Conservation (phyloP, 768 basidiomycete genomes). For the Leccinum boreale region DNA sequence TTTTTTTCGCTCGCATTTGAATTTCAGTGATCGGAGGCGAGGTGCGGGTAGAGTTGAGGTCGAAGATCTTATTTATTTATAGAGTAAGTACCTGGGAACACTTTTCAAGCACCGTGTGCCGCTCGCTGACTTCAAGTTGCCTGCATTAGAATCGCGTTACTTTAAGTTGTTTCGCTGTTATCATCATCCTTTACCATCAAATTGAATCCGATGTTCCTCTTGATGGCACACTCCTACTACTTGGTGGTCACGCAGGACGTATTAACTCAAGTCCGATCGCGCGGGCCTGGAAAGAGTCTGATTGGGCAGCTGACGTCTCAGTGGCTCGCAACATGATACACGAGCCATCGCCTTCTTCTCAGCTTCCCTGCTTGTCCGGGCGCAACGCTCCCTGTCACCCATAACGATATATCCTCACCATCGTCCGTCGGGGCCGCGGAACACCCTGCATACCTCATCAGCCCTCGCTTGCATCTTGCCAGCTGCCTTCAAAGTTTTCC, state of each 20-base stretch:
- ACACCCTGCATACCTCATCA: not conserved
- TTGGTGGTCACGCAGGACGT: not conserved
- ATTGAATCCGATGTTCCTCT: too few relatives aligned
- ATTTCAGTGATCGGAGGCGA: too few relatives aligned
- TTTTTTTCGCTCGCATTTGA: too few relatives aligned
- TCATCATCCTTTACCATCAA: too few relatives aligned
- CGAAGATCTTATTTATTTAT: not conserved
- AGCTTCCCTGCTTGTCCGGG: constrained; percentile 2
- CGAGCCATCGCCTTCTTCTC: not conserved
- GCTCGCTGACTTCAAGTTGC: too few relatives aligned
- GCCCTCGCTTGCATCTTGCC: not conserved
- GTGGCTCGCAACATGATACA: constrained; percentile 13
- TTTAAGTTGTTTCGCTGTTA: not conserved
- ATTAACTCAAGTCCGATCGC: not conserved
- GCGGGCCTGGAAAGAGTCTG: not conserved
- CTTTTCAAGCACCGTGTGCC: too few relatives aligned
- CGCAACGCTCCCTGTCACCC: not conserved
- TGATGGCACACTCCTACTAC: too few relatives aligned
- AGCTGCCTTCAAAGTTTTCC: not conserved
- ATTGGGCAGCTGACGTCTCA: constrained; percentile 5
- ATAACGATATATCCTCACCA: not conserved
- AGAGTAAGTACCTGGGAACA: not conserved
- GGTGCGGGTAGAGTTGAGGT: not conserved
- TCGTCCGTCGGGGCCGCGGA: not conserved
- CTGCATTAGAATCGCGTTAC: not conserved